Conservation (phyloP, 169 alveolate genomes). For the Eimeria falciformis region DNA sequence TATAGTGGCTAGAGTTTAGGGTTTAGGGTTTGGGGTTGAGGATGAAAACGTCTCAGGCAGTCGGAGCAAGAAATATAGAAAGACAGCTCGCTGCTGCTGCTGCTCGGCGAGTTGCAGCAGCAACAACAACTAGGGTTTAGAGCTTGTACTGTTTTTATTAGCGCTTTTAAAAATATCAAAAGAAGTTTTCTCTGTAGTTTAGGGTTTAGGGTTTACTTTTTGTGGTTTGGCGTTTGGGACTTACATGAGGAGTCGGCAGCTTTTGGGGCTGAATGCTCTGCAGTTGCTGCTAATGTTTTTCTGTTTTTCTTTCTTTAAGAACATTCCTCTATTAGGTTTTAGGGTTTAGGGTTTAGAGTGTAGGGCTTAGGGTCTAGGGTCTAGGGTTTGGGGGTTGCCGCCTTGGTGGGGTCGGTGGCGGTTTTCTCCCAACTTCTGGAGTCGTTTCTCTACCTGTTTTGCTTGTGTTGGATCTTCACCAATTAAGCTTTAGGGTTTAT, state of each 20-base stretch:
- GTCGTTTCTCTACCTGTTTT: background rate
- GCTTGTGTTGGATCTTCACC: background rate
- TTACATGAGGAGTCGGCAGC: too few relatives aligned
- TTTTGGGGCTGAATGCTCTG: too few relatives aligned
- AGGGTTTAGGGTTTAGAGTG: background rate
- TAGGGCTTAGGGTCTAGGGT: background rate
- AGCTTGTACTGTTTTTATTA: too few relatives aligned
- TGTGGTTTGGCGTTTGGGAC: too few relatives aligned
- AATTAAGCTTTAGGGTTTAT: background rate
- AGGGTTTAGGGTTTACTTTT: too few relatives aligned
- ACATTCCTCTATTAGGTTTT: background rate
- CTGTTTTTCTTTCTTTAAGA: background rate
- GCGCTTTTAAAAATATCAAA: too few relatives aligned
- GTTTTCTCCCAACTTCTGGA: background rate
- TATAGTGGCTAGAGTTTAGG: slow-evolving; percentile 23
- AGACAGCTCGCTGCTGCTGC: too few relatives aligned
- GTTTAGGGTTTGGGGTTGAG: slow-evolving; percentile 11
- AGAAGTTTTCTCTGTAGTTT: too few relatives aligned
- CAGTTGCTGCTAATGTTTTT: background rate
- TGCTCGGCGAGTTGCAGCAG: background rate
- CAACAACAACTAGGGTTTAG: slow-evolving; percentile 3
- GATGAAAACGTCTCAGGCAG: background rate
- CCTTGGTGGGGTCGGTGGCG: background rate
- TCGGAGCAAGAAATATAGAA: too few relatives aligned
- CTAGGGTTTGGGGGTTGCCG: background rate